Conservation (phyloP, 1,284 basidiomycete species). For the Earliella scabrosa region DNA sequence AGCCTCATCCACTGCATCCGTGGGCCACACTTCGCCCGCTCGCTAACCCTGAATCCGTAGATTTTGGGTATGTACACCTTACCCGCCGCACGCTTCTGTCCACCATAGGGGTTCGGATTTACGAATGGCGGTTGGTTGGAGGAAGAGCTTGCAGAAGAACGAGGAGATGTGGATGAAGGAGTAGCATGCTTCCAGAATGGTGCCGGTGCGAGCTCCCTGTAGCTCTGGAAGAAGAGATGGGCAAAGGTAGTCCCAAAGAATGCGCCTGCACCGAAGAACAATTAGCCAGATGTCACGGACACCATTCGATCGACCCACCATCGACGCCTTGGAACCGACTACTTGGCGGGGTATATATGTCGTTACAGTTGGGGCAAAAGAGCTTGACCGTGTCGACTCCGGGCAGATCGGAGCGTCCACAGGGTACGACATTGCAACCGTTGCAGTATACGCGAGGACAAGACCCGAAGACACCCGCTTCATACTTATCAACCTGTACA, state of each 20-base stretch:
- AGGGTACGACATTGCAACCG: conserved; percentile 90
- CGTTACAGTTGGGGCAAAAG: conserved; percentile 98
- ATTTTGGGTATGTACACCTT: conserved; percentile 93
- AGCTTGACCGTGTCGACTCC: conserved; percentile 99
- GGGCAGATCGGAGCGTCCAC: conserved; percentile 94
- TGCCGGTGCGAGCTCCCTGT: conserved; percentile 87
- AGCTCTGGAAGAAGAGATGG: conserved; percentile 97
- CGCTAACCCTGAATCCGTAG: conserved; percentile 90
- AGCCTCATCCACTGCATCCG: conserved; percentile 96
- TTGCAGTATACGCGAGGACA: conserved; percentile 97
- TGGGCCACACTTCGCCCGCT: conserved; percentile 87
- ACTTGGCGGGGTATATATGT: conserved; percentile 95
- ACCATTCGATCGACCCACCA: conserved; percentile 51
- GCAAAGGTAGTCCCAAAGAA: conserved; percentile 99
- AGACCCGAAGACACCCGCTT: conserved; percentile 89
- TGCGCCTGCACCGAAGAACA: conserved; percentile 63
- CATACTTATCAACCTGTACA: conserved; percentile 92
- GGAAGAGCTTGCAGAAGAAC: conserved; percentile 52
- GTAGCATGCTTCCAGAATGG: conserved; percentile 80
- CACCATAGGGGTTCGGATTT: conserved; percentile 85
- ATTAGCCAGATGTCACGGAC: not conserved
- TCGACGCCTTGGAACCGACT: conserved; percentile 97
- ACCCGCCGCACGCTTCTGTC: conserved; percentile 84
- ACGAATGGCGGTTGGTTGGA: conserved; percentile 60
- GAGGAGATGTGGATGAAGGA: conserved; percentile 54